Base-by-base conservation (phyloP, 31 red algal species). In the Asparagopsis taxiformis region DNA sequence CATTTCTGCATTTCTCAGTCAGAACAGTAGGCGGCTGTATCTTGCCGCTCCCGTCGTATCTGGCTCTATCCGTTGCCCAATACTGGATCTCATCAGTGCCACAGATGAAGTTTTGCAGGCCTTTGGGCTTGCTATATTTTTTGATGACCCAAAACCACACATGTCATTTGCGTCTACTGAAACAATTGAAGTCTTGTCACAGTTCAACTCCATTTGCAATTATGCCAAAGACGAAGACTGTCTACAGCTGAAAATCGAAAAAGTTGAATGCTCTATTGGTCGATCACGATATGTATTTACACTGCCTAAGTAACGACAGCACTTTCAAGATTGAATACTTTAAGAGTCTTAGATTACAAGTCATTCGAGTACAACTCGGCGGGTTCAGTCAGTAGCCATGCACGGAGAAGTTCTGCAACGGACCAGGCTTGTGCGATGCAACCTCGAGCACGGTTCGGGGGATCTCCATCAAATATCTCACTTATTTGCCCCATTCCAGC, bases 371-470 rank as follows among this genome's bases (percentile, higher is more conserved):
- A n/a, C 24, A 51, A 23, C 22, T 68, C 81, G 7, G 65, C 52
- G 19, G 70, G 13, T 75, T 85, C 81, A 16, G 81, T 85, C 29
- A 68, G 67, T 56, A 75, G 63, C 81, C 81, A 85, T 43, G 70
- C 81, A 4, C 81, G 57, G 1, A 85, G 50, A 16, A 85, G 1
- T 62, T 85, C 81, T 38, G 81, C 81, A 35, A 85, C 81, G n/a
- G 81, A 85, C 81, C 81, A 85, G 13, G 81, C 81, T 30, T 85
- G 81, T n/a, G 81, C 81, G 22, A 85, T 85, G 51, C 81, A 85
- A 17, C 81, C 81, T 21, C 81, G 56, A 20, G 81, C 81, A 6
- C 81, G 16, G 29, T 85, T 72, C 24, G 81, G 81, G 26, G 81
- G 56, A 51, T 85, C 81, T 9, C 81, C 81, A 41, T 85, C 81